Evolutionary conservation across 345 rosid species (phyloP), one percentile per base, ranked within the genome.

Genomic region (Corchorus capsularis): DNA sequence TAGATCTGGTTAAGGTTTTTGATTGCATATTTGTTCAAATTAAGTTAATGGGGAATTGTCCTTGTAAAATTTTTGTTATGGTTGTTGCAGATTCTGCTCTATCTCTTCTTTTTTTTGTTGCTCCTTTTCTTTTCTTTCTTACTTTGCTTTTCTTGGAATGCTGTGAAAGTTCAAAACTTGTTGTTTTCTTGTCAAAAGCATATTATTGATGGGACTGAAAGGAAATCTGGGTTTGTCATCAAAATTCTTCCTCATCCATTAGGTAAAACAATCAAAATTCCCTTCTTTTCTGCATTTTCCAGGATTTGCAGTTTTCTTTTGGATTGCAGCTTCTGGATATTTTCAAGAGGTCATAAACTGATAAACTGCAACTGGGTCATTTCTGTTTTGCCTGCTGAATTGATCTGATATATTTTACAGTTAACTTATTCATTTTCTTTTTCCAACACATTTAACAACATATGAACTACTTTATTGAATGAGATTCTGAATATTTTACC

Each of bases 1-100:
- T 63, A 63, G 79, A 64, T 75, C 79, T 52, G 75, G 69, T 66
- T 55, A 17, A 49, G 43, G 37, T 68, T 67, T 68, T 35, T 10
- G 16, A 43, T 39, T 13, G 43, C 45, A 34, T 56, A 56, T 55
- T 62, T n/a, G 12, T 62, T 63, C 10, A 46, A 46, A 65, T 17
- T 27, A 27, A 27, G 27, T 39, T 4, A 39, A 47, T 27, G 19
- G 32, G 59, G 37, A 52, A 34, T 27, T 63, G 43, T 63, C n/a
- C 14, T 62, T 62, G 35, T 41, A 34, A 8, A 7, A 19, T 32
- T 45, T 14, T 41, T 59, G 39, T 13, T 17, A 39, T 12, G 68
- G 53, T 39, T 22, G 45, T 20, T 54, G 27, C 20, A 27, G 6
- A 39, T n/a, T n/a, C n/a, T n/a, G n/a, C n/a, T n/a, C n/a, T n/a